Base-by-base conservation (phyloP, 768 basidiomycete genomes). In the Rhizopogon vulgaris region DNA sequence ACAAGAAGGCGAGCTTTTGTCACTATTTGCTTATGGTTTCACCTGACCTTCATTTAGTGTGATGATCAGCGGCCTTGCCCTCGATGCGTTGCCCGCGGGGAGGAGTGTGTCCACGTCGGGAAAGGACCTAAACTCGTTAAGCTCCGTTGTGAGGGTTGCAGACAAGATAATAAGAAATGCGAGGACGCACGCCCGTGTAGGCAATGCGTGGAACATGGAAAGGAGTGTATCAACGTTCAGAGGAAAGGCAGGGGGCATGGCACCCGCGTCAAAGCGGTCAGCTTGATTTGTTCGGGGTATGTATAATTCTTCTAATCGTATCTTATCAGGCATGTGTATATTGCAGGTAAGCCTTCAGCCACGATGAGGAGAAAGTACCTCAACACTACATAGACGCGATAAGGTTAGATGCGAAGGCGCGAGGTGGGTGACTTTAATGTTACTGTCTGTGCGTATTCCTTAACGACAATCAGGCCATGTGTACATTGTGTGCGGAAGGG, bases 1-100 rank as follows among this genome's bases (percentile, higher is more conserved):
- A 84, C 60, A 84, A 84, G 64, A 84, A 84, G 79, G 83, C 76
- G 49, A 5, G 60, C 48, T 28, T 39, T 41, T 39, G 39, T 18
- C 43, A 22, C 14, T 38, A 22, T 15, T 55, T 32, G 22, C 38
- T 11, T 11, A 34, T 34, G 12, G 17, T 22, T 37, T 54, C 5
- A 43, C 45, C 18, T 34, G 53, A 28, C 46, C 27, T 45, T 3
- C 17, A 12, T 37, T 24, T 47, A 84, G 83, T 84, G 83, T 58
- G 81, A 84, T 45, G 75, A 83, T 58, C 75, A 81, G 54, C 76
- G 82, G 18, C 83, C 83, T 11, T 84, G 83, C 62, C 71, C 74
- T 53, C 77, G 82, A 34, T 85, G 83, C 58, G 65, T 82, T 28
- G 68, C 74, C 15, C 74, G 81, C 25, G 66, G 68, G 2, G 78